phyloP scores from a whole-genome alignment of 1,284 basidiomycete species.

The Coriolopsis trogii region DNA sequence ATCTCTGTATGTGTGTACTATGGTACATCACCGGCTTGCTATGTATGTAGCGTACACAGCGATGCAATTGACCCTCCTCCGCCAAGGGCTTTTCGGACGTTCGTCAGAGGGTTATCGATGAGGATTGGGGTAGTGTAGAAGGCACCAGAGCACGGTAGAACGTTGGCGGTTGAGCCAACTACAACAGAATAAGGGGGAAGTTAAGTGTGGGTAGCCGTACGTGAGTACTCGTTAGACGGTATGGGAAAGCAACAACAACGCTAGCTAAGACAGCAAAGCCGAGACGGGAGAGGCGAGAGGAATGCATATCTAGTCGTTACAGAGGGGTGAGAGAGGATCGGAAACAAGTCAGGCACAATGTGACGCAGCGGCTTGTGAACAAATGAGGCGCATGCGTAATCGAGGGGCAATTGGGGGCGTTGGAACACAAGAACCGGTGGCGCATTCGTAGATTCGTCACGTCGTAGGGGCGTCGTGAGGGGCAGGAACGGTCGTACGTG shows the following conservation, averaged over 20 bases:
- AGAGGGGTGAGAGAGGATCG: conserved; percentile 35
- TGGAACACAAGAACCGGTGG: conserved; percentile 7
- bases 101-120: not conserved
- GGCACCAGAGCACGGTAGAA: not conserved
- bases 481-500: conserved; percentile 8
- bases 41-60: conserved; percentile 17
- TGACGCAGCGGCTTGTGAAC: conserved; percentile 15
- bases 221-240: conserved; percentile 15
- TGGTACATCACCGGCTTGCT: conserved; percentile 18
- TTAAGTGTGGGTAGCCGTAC: conserved; percentile 8
- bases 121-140: not conserved
- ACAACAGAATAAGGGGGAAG: conserved; percentile 1
- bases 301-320: conserved; percentile 74
- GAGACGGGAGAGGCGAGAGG: conserved; percentile 25
- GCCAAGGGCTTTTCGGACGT: conserved; percentile 20
- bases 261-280: conserved; percentile 33
- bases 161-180: conserved; percentile 9
- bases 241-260: conserved; percentile 31
- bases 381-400: conserved; percentile 16
- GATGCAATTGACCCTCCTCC: conserved; percentile 16
- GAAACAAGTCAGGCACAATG: conserved; percentile 12
- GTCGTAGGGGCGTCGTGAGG: conserved; percentile 12
- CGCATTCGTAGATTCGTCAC: conserved; percentile 17
- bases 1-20: conserved; percentile 3
- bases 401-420: not conserved